These are phyloP conservation scores for Pseudogymnoascus sp. DNA, from an alignment of 2,329 filamentous ascomycete genomes.

Conservation along the genomic window DNA sequence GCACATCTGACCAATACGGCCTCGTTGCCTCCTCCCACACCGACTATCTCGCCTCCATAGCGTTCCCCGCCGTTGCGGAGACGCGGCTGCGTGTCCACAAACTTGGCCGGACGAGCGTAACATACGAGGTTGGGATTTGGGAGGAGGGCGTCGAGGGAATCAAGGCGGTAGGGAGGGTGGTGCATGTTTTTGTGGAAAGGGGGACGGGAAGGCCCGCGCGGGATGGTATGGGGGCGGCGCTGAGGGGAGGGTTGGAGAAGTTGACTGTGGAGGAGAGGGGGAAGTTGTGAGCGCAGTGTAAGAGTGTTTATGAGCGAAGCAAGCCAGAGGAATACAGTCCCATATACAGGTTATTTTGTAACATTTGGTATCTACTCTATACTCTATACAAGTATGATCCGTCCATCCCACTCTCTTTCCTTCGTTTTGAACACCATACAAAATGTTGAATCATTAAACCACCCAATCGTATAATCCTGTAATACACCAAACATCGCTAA, in stretches of 20 bases:
- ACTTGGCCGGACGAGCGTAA: slow-evolving; percentile 78
- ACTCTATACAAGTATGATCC: slow-evolving; percentile 3
- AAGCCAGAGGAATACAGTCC: neutral
- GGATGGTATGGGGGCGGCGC: slow-evolving; percentile 52
- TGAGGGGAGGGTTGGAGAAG: slow-evolving; percentile 53
- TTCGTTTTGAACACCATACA: slow-evolving; percentile 5
- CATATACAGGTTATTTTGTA: neutral
- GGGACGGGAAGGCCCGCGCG: slow-evolving; percentile 58
- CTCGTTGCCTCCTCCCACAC: slow-evolving; percentile 80
- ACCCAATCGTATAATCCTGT: neutral
- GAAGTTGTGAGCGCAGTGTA: neutral
- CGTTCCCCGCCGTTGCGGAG: slow-evolving; percentile 76
- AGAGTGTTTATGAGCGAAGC: neutral
- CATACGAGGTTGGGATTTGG: slow-evolving; percentile 85
- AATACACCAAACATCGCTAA: neutral
- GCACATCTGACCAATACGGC: slow-evolving; percentile 63
- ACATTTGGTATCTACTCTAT: slow-evolving; percentile 6
- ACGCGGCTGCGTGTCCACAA: slow-evolving; percentile 75
- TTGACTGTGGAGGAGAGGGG: slow-evolving; percentile 34
- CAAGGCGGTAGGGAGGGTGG: slow-evolving; percentile 76
- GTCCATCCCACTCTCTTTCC: neutral
- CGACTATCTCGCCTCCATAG: slow-evolving; percentile 74
- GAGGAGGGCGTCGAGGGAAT: slow-evolving; percentile 64
- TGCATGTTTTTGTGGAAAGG: slow-evolving; percentile 83
- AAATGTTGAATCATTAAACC: neutral